Base-by-base conservation (phyloP, 2,329 filamentous ascomycete genomes). In the Diaporthe citri region DNA sequence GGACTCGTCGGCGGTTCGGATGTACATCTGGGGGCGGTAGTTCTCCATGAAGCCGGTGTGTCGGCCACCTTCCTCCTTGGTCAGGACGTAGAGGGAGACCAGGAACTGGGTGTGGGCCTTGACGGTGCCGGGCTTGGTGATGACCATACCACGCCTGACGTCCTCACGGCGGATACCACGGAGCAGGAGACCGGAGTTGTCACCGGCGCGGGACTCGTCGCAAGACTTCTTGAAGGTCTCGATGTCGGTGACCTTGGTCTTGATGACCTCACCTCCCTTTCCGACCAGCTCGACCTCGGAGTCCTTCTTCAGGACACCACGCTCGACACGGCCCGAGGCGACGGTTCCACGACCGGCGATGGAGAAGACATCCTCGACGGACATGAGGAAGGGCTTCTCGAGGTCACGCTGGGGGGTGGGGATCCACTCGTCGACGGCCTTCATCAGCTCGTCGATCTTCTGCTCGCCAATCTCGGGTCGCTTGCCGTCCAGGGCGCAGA, bases 171-270 rank as follows among this genome's bases (percentile, higher is more conserved):
- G 96, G 83, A 99, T 87, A 90, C 97, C 96, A 87, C 97, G 95
- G 85, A 99, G 93, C 72, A 99, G 92, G 51, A 99, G 94, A 83
- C 97, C 97, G 36, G 97, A 98, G 92, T 98, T 99, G 87, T 99
- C 97, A 85, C 97, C 97, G 77, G 97, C 97, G 81, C 94, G 92
- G 75, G 96, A 97, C 87, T 98, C 95, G 75, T 98, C 96, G 86
- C 97, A 98, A 67, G 95, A 97, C 92, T 99, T 99, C 91, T 98
- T 98, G 91, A 99, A 99, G 79, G 96, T 99, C 90, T 99, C 97
- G 80, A 99, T 98, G 83, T 99, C 97, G 82, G 97, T 99, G 79
- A 99, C 96, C 90, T 98, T 98, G 86, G 97, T 98, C 92, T 97
- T 98, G 90, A 98, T 94, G 79, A 95, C 87, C 60, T 92, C 90